Evolutionary conservation across 257 asterid genomes (phyloP), one percentile per base, ranked within the genome.

Genomic region (Solanum ossicruentum): DNA sequence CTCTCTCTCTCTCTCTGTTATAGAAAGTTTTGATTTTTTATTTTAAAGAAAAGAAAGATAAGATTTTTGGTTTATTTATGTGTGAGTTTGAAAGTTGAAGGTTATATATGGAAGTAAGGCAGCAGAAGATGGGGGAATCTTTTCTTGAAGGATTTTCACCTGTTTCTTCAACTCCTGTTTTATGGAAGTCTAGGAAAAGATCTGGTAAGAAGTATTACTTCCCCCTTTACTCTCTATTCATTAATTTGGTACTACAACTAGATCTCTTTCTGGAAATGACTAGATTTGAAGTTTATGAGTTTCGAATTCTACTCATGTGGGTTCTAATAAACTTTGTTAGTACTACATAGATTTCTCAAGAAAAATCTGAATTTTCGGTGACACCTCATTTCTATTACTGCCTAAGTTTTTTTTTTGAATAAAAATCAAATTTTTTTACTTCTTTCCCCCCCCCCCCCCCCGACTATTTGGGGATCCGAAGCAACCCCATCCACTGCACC

Each of bases 171-270:
- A 78, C 97, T 87, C 99, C 97, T 23, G 86, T 89, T 52, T 91
- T 94, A 70, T 95, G 98, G 99, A 95, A 92, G 89, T 95, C 99
- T 10, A 92, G 99, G 73, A 94, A 84, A 84, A 89, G 99, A 90
- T 87, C 93, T 84, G 93, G 93, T 90, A 43, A 36, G 41, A 5
- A 36, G 41, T 36, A 36, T 4, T 3, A 36, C 4, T 28, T 28
- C 28, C 28, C 28, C 28, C 28, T 28, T 28, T 28, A 28, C 3
- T 28, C 32, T 28, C 32, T 36, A 36, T 36, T 36, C 39, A 36
- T 36, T 36, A 36, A 36, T 36, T 36, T 36, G 39, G 39, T 4
- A 36, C 39, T 4, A 36, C 39, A 36, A 23, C 63, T 49, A 23
- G 61, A 77, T 49, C 82, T 77, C 39, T 0, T 28, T 47, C 60